A percentile compares a stretch with the other conserved stretches of the same genome.
Conservation (phyloP, 2,329 filamentous ascomycete species). For the Penicillium expansum region DNA sequence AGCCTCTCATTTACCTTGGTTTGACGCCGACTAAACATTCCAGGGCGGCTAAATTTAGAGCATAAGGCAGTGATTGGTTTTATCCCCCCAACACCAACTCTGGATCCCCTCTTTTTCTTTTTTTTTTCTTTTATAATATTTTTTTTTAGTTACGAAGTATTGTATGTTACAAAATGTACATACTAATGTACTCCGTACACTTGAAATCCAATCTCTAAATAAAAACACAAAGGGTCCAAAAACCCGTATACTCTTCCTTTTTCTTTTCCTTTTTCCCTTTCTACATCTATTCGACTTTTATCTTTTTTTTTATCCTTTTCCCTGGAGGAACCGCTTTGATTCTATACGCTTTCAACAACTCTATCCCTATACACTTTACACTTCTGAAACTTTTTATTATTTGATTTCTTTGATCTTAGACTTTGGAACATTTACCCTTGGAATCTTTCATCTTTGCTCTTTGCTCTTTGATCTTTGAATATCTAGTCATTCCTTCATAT, state of each 20-base stretch:
- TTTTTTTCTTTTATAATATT: background rate
- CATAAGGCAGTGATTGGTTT: slow-evolving; percentile 27
- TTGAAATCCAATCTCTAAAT: slow-evolving; percentile 15
- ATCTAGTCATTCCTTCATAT: background rate
- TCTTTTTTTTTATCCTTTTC: slow-evolving; percentile 25
- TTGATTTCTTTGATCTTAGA: background rate
- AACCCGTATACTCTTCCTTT: slow-evolving; percentile 1
- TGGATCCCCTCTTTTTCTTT: background rate
- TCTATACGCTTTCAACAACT: background rate
- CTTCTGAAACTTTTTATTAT: slow-evolving; percentile 1
- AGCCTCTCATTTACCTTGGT: slow-evolving; percentile 31
- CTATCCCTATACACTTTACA: slow-evolving; percentile 10
- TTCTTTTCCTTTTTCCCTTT: background rate
- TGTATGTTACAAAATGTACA: background rate
- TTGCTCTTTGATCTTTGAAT: background rate
- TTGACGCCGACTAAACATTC: slow-evolving; percentile 36
- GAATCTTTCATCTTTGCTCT: background rate
- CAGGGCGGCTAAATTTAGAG: slow-evolving; percentile 44
- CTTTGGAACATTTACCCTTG: background rate
- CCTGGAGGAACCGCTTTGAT: slow-evolving; percentile 41
- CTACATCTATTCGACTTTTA: slow-evolving; percentile 2
- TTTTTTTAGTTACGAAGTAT: background rate
- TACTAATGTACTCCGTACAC: no score
- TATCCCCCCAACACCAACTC: background rate
- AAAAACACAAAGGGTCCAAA: slow-evolving; percentile 21